Conservation (phyloP, 257 asterid genomes). For the Cinchona pubescens region DNA sequence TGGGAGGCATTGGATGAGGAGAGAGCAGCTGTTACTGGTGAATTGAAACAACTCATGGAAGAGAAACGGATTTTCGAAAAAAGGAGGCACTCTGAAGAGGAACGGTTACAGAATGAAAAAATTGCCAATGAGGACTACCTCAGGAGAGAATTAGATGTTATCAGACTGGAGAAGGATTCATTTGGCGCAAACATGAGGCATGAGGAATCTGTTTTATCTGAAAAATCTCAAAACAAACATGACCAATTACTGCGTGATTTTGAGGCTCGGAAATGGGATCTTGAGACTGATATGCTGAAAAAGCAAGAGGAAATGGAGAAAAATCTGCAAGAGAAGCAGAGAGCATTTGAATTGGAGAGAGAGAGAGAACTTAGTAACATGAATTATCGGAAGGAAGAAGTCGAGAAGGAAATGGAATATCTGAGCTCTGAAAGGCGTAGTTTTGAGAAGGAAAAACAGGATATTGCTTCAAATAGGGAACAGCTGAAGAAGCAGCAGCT, state of each 20-base stretch:
- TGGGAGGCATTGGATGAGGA: constrained; percentile 84
- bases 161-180: constrained; percentile 62
- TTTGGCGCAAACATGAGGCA: constrained; percentile 65
- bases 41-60: constrained; percentile 42
- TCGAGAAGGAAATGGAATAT: constrained; percentile 42
- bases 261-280: constrained; percentile 52
- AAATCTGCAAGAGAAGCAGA: constrained; percentile 49
- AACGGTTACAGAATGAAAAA: constrained; percentile 51
- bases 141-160: constrained; percentile 60
- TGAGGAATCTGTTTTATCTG: constrained; percentile 48
- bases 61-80: constrained; percentile 50
- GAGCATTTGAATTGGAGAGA: constrained; percentile 45
- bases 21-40: constrained; percentile 46
- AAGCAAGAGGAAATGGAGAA: constrained; percentile 62
- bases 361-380: constrained; percentile 42
- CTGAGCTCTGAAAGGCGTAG: constrained; percentile 39
- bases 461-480: constrained; percentile 40
- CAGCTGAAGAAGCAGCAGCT: constrained; percentile 64
- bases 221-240: constrained; percentile 45
- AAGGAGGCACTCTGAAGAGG: constrained; percentile 40
- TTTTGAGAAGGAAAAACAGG: constrained; percentile 61
- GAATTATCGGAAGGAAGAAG: constrained; percentile 43
- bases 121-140: constrained; percentile 47
- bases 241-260: constrained; percentile 48
- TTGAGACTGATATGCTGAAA: constrained; percentile 62